These are phyloP conservation scores for Penicillium riverlandense DNA, from an alignment of 495 filamentous ascomycete species.

Conservation along the genomic window DNA sequence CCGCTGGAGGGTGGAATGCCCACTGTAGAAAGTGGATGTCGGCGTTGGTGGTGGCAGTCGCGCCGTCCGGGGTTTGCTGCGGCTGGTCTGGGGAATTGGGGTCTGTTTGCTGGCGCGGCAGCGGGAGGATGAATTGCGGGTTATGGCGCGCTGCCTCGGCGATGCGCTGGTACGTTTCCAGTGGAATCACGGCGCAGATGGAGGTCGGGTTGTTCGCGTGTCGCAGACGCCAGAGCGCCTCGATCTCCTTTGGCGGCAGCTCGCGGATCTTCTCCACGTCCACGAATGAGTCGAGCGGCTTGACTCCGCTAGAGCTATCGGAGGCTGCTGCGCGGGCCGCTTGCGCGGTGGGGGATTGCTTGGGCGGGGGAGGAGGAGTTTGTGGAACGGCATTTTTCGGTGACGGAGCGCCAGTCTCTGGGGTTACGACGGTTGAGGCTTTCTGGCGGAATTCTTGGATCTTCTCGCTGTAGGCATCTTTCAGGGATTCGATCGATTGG, in stretches of 20 bases:
- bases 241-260: constrained; percentile 76
- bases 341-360: constrained; percentile 23
- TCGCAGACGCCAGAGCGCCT: constrained; percentile 85
- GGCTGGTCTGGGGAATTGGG: constrained; percentile 1
- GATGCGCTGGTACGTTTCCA: constrained; percentile 62
- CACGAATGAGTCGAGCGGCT: constrained; percentile 75
- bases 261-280: constrained; percentile 67
- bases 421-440: constrained; percentile 50
- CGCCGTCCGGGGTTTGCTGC: constrained; percentile 22
- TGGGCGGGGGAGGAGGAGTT: constrained; percentile 23
- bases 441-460: constrained; percentile 59
- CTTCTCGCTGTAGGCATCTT: constrained; percentile 74
- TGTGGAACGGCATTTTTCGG: constrained; percentile 3
- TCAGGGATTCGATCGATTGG: constrained; percentile 64
- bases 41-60: constrained; percentile 16
- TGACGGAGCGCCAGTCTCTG: constrained; percentile 26
- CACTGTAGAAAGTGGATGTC: constrained; percentile 50
- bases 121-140: constrained; percentile 86
- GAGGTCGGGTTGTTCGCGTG: constrained; percentile 62
- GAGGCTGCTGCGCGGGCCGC: constrained; percentile 21
- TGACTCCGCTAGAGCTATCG: constrained; percentile 49
- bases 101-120: constrained; percentile 52
- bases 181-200: constrained; percentile 74
- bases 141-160: constrained; percentile 57
- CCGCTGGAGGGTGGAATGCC: constrained; percentile 76